Evolutionary conservation across 2,329 filamentous ascomycete species (phyloP).

Genomic region (Capronia americana): DNA sequence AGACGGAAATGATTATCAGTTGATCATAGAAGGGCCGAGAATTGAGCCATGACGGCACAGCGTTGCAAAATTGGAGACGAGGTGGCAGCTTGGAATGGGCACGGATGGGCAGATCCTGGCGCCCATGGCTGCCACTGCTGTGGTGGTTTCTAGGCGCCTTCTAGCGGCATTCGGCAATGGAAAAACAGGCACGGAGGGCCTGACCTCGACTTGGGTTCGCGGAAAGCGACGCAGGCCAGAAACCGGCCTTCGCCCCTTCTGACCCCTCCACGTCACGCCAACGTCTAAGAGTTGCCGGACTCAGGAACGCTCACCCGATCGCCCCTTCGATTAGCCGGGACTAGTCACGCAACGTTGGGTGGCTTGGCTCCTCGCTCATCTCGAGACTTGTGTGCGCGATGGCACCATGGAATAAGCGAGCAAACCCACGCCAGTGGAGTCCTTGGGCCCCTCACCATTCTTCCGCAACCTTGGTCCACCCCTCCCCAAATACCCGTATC

Average conservation of each 20-base stretch:
- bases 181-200: not conserved
- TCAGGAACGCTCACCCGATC: constrained; percentile 27
- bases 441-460: constrained; percentile 22
- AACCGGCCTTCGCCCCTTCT: constrained; percentile 9
- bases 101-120: not conserved
- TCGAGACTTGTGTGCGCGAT: constrained; percentile 27
- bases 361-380: constrained; percentile 19
- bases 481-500: constrained; percentile 19
- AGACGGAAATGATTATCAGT: constrained; percentile 18
- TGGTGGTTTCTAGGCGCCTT: constrained; percentile 24
- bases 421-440: constrained; percentile 16
- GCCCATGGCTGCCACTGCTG: not conserved
- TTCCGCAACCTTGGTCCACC: constrained; percentile 26
- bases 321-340: constrained; percentile 22
- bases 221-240: not conserved
- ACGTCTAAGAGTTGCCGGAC: constrained; percentile 26
- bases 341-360: constrained; percentile 11
- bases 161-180: constrained; percentile 23
- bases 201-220: not conserved
- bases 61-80: constrained; percentile 25
- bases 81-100: constrained; percentile 1
- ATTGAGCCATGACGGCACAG: constrained; percentile 24
- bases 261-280: constrained; percentile 18
- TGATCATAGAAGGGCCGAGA: constrained; percentile 34
- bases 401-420: constrained; percentile 28